A percentile compares a stretch with the other conserved stretches of the same genome.
Evolutionary conservation across 2,329 filamentous ascomycete genomes (phyloP).

Genomic region (Ceratocystis diversiconidia): DNA sequence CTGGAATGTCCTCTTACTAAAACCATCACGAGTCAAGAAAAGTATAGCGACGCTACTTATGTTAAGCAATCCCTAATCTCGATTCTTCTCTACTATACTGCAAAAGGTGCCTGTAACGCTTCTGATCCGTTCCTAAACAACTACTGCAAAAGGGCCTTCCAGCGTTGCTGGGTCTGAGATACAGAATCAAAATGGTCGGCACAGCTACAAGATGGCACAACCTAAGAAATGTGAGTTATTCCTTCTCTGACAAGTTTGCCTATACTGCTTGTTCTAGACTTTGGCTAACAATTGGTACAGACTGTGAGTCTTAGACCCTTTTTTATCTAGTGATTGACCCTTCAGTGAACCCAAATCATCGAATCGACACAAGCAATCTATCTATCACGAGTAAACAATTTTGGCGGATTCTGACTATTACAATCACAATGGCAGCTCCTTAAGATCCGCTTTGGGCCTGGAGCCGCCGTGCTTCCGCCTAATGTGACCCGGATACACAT

Average conservation of each 20-base stretch:
- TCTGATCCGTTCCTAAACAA: background rate
- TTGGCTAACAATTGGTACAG: background rate
- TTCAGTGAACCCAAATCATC: background rate
- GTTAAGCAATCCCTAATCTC: background rate
- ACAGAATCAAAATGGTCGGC: slow-evolving; percentile 31
- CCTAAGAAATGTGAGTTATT: slow-evolving; percentile 46
- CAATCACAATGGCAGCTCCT: slow-evolving; percentile 42
- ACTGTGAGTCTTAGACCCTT: background rate
- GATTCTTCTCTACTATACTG: background rate
- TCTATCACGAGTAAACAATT: background rate
- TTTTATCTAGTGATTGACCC: too few species aligned
- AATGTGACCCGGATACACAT: slow-evolving; percentile 63
- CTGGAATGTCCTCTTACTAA: background rate
- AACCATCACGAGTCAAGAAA: background rate
- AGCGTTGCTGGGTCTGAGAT: background rate
- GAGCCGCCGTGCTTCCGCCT: slow-evolving; percentile 65
- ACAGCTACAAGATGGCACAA: slow-evolving; percentile 46
- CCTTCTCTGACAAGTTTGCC: background rate
- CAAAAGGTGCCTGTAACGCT: background rate
- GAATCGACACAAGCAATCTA: background rate
- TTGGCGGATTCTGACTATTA: slow-evolving; percentile 14
- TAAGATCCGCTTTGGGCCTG: slow-evolving; percentile 62
- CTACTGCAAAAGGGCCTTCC: background rate
- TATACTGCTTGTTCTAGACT: too few species aligned
- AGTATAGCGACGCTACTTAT: background rate